Percentiles rank a stretch among this genome's conserved stretches.
Conservation (phyloP, 208 protist species). For the Wallacemonas sp. region DNA sequence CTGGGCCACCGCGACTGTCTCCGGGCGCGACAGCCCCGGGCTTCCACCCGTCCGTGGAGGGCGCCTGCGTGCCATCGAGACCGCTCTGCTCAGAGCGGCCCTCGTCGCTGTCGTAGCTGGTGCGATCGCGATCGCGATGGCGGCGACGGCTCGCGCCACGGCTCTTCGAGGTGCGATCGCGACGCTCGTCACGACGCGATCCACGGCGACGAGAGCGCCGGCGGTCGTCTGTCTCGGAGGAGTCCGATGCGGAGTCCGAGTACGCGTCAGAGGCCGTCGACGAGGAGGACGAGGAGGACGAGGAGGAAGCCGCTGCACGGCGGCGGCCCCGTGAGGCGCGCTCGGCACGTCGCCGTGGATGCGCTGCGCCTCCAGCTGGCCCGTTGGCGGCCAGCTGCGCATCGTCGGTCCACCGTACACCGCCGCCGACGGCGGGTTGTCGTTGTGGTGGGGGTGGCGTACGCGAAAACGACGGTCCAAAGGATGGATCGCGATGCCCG, state of each 20-base stretch:
- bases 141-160: background rate
- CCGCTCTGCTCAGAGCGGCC: background rate
- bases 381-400: background rate
- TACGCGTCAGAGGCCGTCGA: background rate
- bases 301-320: background rate
- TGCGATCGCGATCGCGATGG: background rate
- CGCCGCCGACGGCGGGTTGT: background rate
- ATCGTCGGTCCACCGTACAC: conserved; percentile 11
- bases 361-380: background rate
- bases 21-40: background rate
- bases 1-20: background rate
- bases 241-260: background rate
- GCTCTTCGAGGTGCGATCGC: background rate
- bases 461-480: no score
- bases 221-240: no score
- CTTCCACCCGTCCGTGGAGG: conserved; percentile 4
- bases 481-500: no score
- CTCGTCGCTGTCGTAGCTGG: background rate
- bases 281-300: background rate
- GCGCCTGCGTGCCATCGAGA: background rate
- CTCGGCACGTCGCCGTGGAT: background rate
- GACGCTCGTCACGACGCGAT: background rate
- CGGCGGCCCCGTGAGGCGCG: background rate
- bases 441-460: no score
- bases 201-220: background rate